These are phyloP conservation scores for Fusarium azukiicola DNA, from an alignment of 2,329 filamentous ascomycete genomes.

Conservation along the genomic window DNA sequence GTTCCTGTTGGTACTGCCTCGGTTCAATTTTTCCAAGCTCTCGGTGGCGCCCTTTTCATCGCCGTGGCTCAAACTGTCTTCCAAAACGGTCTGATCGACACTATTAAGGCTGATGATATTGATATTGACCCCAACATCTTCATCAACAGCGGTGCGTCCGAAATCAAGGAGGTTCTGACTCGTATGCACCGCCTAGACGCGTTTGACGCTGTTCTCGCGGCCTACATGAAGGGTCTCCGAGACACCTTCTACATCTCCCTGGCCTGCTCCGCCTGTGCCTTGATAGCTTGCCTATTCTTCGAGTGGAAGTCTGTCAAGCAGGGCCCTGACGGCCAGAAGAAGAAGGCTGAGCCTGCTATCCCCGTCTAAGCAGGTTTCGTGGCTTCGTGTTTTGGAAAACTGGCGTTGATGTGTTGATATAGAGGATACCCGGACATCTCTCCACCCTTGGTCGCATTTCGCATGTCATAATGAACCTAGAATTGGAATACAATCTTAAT, in stretches of 20 bases:
- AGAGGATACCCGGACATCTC: slow-evolving; percentile 53
- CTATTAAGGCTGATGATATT: slow-evolving; percentile 69
- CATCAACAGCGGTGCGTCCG: slow-evolving; percentile 74
- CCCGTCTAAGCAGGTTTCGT: slow-evolving; percentile 43
- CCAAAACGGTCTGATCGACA: slow-evolving; percentile 79
- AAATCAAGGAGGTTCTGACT: slow-evolving; percentile 69
- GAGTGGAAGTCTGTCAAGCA: slow-evolving; percentile 78
- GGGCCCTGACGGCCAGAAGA: slow-evolving; percentile 54
- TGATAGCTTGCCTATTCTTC: slow-evolving; percentile 67
- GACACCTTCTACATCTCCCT: slow-evolving; percentile 75
- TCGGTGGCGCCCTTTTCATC: slow-evolving; percentile 84
- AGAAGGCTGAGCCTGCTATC: slow-evolving; percentile 52
- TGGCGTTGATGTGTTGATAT: slow-evolving; percentile 46
- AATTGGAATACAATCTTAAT: background rate
- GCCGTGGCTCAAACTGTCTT: slow-evolving; percentile 84
- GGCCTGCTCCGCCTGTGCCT: slow-evolving; percentile 69
- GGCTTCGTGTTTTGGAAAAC: slow-evolving; percentile 27
- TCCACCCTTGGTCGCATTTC: slow-evolving; percentile 47
- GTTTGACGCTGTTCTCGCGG: slow-evolving; percentile 67
- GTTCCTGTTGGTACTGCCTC: slow-evolving; percentile 74
- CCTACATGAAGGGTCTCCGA: slow-evolving; percentile 73
- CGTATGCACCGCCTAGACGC: slow-evolving; percentile 65
- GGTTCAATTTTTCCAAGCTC: slow-evolving; percentile 81
- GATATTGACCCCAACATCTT: slow-evolving; percentile 71
- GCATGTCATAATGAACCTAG: slow-evolving; percentile 28